Percentiles rank a stretch among this genome's conserved stretches.
Evolutionary conservation across 345 rosid species (phyloP).

Genomic region (Lenwebbia sp.): DNA sequence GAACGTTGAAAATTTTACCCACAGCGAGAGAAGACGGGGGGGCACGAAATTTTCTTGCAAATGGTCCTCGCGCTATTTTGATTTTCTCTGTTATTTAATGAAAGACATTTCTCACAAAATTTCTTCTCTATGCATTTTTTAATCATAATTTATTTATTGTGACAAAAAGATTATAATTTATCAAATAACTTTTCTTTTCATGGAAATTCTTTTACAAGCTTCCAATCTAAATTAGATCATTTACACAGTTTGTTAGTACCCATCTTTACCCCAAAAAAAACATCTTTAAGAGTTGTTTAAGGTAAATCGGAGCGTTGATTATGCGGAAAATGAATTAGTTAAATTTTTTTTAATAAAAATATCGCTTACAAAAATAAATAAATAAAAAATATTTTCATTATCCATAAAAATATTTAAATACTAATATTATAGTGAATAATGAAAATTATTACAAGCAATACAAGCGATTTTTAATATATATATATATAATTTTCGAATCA

Average conservation of each 20-base stretch:
- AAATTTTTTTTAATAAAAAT: too few species aligned
- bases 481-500: not conserved
- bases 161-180: too few species aligned
- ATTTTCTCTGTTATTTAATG: too few species aligned
- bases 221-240: too few species aligned
- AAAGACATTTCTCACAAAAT: too few species aligned
- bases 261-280: accelerated
- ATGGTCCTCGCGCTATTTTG: not conserved
- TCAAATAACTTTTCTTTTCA: too few species aligned
- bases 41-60: not conserved
- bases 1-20: not conserved
- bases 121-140: too few species aligned
- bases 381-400: accelerated
- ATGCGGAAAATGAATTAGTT: accelerated
- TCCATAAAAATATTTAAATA: not conserved
- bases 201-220: too few species aligned
- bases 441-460: not conserved
- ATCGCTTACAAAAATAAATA: not conserved
- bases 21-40: not conserved
- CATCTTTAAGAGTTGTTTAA: not conserved
- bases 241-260: too few species aligned
- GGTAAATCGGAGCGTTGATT: accelerated
- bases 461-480: not conserved
- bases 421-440: not conserved
- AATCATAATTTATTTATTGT: too few species aligned